phyloP scores from a whole-genome alignment of 306 rosid genomes.

The Quillaja saponaria region DNA sequence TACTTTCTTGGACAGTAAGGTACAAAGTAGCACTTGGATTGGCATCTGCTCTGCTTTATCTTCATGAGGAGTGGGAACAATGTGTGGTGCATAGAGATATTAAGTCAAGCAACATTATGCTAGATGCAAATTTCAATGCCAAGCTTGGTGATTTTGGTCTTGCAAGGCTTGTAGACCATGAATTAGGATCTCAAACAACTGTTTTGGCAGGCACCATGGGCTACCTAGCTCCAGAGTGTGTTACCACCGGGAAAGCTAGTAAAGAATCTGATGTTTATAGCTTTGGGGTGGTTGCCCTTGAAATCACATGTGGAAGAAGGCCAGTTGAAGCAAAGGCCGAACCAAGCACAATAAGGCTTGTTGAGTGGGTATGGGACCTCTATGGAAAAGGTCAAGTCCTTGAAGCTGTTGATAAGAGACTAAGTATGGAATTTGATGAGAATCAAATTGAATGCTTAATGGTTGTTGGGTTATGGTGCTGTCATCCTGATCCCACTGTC shows the following conservation, averaged over 20 bases:
- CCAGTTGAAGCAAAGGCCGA: conserved; percentile 54
- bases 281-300: conserved; percentile 74
- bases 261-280: conserved; percentile 31
- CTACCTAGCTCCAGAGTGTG: conserved; percentile 72
- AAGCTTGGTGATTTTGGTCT: conserved; percentile 82
- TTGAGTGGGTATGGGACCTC: conserved; percentile 76
- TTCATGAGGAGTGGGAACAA: conserved; percentile 85
- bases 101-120: conserved; percentile 72
- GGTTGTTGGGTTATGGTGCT: conserved; percentile 70
- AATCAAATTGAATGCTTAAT: conserved; percentile 48
- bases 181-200: conserved; percentile 69
- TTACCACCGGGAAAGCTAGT: conserved; percentile 68
- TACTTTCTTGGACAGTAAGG: conserved; percentile 55
- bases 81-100: conserved; percentile 81
- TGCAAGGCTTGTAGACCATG: conserved; percentile 71
- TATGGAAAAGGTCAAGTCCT: conserved; percentile 55
- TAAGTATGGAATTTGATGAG: conserved; percentile 47
- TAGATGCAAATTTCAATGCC: conserved; percentile 68
- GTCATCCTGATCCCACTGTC: conserved; percentile 58
- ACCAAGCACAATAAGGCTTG: conserved; percentile 44
- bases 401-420: conserved; percentile 49
- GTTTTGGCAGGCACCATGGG: conserved; percentile 78
- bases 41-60: conserved; percentile 63
- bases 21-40: conserved; percentile 62
- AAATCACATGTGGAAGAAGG: conserved; percentile 70